Evolutionary conservation across 805 yeast species (phyloP), one percentile per base, ranked within the genome.

Genomic region (Candida broadrunensis): DNA sequence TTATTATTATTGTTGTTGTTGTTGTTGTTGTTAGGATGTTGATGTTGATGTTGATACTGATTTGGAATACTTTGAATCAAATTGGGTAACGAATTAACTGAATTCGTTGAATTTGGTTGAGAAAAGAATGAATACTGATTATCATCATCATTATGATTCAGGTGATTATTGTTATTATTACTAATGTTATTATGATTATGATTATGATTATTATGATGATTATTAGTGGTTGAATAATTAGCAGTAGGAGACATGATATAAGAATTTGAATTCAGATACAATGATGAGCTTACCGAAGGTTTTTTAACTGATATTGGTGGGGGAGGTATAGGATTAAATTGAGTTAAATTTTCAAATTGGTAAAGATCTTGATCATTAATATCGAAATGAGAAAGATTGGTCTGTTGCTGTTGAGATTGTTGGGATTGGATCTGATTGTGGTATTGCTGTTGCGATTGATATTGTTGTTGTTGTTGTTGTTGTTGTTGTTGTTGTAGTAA

Each of bases 241-340:
- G 18, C 12, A 14, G 32, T 14, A 14, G 32, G 32, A 5, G 32
- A 29, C 7, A 14, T 8, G 5, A 5, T 18, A 11, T 29, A 29
- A 14, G 32, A 29, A 29, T 29, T 29, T n/a, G 32, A 29, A 5
- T 15, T 18, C 26, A 21, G 36, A n/a, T 21, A 34, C n/a, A n/a
- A n/a, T 21, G 24, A 17, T 5, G 30, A 18, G 20, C 20, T 33
- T 25, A 23, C n/a, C 14, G 29, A 11, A 15, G 23, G 12, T 37
- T 16, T 18, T 27, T 38, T 17, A 37, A 36, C 37, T 15, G 44
- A 44, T 19, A 54, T 47, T 25, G 52, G 49, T 13, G 59, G 59
- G 14, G 59, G 59, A 4, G 55, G 58, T 19, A 51, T 36, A 6
- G 57, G 55, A 37, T 43, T 42, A 39, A 49, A 49, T 12, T 46